These are phyloP conservation scores for Beauveria brongniartii DNA, from an alignment of 2,329 filamentous ascomycete genomes.

Conservation along the genomic window DNA sequence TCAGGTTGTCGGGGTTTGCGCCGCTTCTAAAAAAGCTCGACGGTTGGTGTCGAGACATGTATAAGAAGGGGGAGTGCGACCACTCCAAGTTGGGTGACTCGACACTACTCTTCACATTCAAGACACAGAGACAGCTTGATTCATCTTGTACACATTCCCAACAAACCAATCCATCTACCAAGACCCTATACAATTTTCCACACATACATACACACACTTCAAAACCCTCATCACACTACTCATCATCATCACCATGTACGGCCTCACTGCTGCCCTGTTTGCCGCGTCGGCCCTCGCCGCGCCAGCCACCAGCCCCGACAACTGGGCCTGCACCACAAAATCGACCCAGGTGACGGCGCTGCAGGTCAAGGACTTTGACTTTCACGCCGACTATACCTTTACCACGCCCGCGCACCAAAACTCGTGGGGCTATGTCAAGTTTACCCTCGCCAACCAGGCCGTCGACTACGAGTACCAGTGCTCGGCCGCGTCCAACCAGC, in stretches of 20 bases:
- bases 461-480: conserved; percentile 31
- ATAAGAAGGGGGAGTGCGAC: background rate
- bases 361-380: conserved; percentile 37
- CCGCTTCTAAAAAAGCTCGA: background rate
- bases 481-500: conserved; percentile 31
- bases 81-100: no score
- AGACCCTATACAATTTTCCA: background rate
- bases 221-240: background rate
- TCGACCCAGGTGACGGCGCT: conserved; percentile 24
- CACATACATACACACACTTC: background rate
- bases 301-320: conserved; percentile 12
- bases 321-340: conserved; percentile 16
- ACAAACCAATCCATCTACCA: background rate
- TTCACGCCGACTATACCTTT: conserved; percentile 40
- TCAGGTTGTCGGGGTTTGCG: background rate
- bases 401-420: conserved; percentile 44
- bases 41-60: conserved; percentile 2
- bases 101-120: background rate
- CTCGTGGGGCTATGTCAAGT: conserved; percentile 37
- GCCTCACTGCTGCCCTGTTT: conserved; percentile 18
- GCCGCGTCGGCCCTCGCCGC: conserved; percentile 19
- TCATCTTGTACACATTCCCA: background rate
- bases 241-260: conserved; percentile 13
- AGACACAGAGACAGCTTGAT: background rate
- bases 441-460: conserved; percentile 41